Evolutionary conservation across 805 yeast genomes (phyloP).

Genomic region (Ogataea siamensis): DNA sequence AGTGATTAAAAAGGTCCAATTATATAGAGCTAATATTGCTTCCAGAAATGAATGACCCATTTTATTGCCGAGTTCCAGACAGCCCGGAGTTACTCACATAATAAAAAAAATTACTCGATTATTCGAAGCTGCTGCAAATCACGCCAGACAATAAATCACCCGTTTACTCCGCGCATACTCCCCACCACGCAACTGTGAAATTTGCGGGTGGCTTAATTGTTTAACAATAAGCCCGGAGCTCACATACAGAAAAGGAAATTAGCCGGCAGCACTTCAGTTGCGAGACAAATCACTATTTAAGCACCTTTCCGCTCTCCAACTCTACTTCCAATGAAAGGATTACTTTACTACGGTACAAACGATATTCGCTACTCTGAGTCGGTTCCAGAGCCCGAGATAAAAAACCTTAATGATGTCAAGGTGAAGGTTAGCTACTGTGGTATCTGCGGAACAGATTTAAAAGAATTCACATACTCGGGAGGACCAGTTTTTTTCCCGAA

Average conservation of each 20-base stretch:
- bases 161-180: not conserved
- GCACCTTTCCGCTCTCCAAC: constrained; percentile 18
- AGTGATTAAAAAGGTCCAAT: not conserved
- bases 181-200: not conserved
- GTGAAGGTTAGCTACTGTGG: constrained; percentile 50
- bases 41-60: not conserved
- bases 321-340: constrained; percentile 22
- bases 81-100: not conserved
- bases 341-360: constrained; percentile 22
- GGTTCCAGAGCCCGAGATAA: constrained; percentile 36
- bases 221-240: not conserved
- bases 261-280: not conserved
- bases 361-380: constrained; percentile 22
- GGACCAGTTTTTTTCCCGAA: constrained; percentile 55
- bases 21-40: not conserved
- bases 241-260: not conserved
- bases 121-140: constrained; percentile 1
- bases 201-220: not conserved
- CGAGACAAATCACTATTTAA: not conserved
- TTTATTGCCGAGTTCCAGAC: not conserved
- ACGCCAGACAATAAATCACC: not conserved
- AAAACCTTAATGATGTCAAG: constrained; percentile 39
- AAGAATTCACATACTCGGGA: constrained; percentile 33
- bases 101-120: not conserved
- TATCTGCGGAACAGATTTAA: constrained; percentile 58